Base-by-base conservation (phyloP, 805 yeast species). In the Ogataea nonfermentans region DNA sequence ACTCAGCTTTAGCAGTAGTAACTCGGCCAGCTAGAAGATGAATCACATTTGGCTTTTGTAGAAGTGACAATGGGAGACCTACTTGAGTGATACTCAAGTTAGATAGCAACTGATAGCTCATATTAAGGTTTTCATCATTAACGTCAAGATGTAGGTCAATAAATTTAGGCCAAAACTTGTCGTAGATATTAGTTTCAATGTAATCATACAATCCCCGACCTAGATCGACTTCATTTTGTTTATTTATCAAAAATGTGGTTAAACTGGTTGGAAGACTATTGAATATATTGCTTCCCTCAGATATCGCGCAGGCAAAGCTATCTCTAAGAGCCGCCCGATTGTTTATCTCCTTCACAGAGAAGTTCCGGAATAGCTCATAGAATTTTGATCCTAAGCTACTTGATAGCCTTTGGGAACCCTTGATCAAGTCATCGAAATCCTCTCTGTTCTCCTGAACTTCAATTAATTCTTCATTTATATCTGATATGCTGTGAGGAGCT, bases 121-220 rank as follows among this genome's bases (percentile, higher is more conserved):
- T 48, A 5, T 57, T 47, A 11, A 63, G 29, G 2, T 14, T 15
- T 3, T 29, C 19, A 35, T 61, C 64, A 11, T 33, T 27, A 3
- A 28, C 35, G 14, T 35, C 29, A 5, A 15, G 12, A n/a, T 32
- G 35, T 1, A 53, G 15, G 11, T 41, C 34, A 9, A 44, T 10
- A 11, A 77, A 51, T 24, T 66, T 63, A 2, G 65, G 47, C 93
- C 95, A 85, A 6, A 88, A 55, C 44, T 73, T 76, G 47, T 78
- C 84, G 51, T 79, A 83, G 23, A 87, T 58, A 41, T 79, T 79
- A 44, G 71, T 51, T 51, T 90, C 96, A 11, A 86, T 80, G 50
- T 86, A 86, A 39, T 78, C 78, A 51, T 79, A 82, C 2, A 88
- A 67, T 31, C 78, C 66, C 41, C 67, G 68, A 48, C 68, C 75